Conservation (phyloP, 2,329 filamentous ascomycete species). For the Ophiostoma australiae region DNA sequence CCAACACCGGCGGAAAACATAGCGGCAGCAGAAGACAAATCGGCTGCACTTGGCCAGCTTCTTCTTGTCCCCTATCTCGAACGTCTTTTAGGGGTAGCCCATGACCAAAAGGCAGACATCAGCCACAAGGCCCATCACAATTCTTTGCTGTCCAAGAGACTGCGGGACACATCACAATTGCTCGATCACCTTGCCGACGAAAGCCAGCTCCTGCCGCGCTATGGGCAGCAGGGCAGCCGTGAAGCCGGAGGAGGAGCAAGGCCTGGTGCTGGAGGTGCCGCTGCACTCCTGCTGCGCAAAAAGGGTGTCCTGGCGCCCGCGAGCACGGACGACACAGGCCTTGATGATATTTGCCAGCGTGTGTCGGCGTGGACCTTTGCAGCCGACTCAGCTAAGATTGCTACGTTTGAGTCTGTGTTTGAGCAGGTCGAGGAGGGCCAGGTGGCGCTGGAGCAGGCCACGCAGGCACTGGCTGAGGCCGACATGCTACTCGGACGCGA, state of each 20-base stretch:
- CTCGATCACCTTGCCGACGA: conserved; percentile 56
- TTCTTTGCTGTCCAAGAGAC: conserved; percentile 45
- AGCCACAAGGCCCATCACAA: conserved; percentile 56
- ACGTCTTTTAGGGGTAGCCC: conserved; percentile 48
- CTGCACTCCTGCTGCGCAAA: conserved; percentile 29
- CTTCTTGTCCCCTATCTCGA: conserved; percentile 55
- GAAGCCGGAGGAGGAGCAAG: not conserved
- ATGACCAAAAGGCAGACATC: conserved; percentile 53
- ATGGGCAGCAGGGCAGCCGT: conserved; percentile 40
- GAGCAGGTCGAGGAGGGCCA: conserved; percentile 58
- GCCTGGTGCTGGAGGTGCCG: not conserved
- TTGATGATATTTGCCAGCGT: conserved; percentile 39
- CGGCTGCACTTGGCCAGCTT: conserved; percentile 31
- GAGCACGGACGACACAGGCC: conserved; percentile 37
- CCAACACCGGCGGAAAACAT: conserved; percentile 22
- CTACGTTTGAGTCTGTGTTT: conserved; percentile 53
- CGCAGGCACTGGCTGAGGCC: conserved; percentile 46
- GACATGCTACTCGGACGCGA: conserved; percentile 41
- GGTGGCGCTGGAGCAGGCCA: conserved; percentile 50
- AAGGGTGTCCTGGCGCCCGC: conserved; percentile 39
- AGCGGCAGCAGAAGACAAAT: conserved; percentile 5
- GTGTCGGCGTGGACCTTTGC: conserved; percentile 57
- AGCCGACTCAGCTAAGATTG: conserved; percentile 55
- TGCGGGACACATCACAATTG: conserved; percentile 46
- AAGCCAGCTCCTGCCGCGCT: conserved; percentile 54